Evolutionary conservation across 2,329 filamentous ascomycete genomes (phyloP).

Genomic region (Xylaria sp.): DNA sequence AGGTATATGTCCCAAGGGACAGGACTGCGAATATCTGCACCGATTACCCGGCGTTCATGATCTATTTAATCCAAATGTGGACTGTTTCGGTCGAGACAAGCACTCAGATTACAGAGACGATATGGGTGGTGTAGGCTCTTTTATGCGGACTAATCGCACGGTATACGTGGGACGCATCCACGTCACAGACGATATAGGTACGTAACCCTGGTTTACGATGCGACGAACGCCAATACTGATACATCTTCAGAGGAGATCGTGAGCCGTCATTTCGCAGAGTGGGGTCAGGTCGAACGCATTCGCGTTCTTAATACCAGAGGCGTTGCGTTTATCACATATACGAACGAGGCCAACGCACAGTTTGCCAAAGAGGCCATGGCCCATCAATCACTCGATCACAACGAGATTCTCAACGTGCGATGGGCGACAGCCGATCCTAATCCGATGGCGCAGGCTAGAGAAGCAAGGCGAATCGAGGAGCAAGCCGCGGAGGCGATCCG

Average conservation of each 20-base stretch:
- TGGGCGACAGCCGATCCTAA: conserved; percentile 98
- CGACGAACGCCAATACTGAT: neutral
- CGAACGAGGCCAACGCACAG: conserved; percentile 85
- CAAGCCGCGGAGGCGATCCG: conserved; percentile 95
- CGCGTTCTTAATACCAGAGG: conserved; percentile 87
- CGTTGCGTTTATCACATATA: conserved; percentile 94
- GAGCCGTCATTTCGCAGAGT: conserved; percentile 93
- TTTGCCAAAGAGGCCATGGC: conserved; percentile 95
- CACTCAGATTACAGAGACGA: conserved; percentile 88
- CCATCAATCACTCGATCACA: conserved; percentile 88
- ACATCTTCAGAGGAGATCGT: conserved; percentile 78
- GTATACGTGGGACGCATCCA: conserved; percentile 94
- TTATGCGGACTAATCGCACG: conserved; percentile 91
- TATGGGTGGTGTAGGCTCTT: conserved; percentile 95
- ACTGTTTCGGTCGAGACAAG: conserved; percentile 95
- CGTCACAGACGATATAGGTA: conserved; percentile 84
- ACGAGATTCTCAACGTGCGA: conserved; percentile 90
- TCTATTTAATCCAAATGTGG: conserved; percentile 89
- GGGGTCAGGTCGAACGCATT: conserved; percentile 88
- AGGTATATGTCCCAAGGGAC: conserved; percentile 82
- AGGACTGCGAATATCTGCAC: conserved; percentile 94
- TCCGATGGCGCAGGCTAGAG: conserved; percentile 89
- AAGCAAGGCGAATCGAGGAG: conserved; percentile 87
- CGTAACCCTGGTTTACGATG: neutral
- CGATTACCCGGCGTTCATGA: conserved; percentile 85